phyloP scores from a whole-genome alignment of 129 eudicot genomes.

The Logfia minima region DNA sequence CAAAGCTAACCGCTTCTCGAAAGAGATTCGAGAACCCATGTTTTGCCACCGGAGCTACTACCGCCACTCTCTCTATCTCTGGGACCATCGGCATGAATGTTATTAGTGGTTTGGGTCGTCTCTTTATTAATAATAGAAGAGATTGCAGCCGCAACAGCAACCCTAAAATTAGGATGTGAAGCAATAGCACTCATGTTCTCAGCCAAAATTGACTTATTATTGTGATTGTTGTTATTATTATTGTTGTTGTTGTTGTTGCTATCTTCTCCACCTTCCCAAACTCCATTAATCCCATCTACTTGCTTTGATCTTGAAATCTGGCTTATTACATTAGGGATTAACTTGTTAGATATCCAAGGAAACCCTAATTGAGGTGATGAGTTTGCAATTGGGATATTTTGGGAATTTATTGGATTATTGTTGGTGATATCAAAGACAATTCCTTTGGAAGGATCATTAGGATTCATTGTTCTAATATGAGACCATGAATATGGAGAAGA shows the following conservation, averaged over 20 bases:
- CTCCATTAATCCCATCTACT: slow-evolving; percentile 19
- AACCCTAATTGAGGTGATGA: slow-evolving; percentile 44
- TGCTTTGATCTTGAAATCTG: slow-evolving; percentile 30
- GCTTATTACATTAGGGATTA: slow-evolving; percentile 24
- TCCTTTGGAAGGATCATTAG: slow-evolving; percentile 64
- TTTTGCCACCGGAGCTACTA: slow-evolving; percentile 41
- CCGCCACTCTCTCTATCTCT: slow-evolving; percentile 41
- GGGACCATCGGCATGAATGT: slow-evolving; percentile 20
- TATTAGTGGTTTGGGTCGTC: slow-evolving; percentile 40
- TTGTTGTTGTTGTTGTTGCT: background rate
- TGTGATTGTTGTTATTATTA: slow-evolving; percentile 10
- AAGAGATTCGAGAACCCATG: slow-evolving; percentile 52
- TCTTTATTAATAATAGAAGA: slow-evolving; percentile 77
- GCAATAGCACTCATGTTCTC: slow-evolving; percentile 82
- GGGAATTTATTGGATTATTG: slow-evolving; percentile 38
- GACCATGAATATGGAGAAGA: slow-evolving; percentile 42
- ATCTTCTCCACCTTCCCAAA: slow-evolving; percentile 16
- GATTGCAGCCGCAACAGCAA: slow-evolving; percentile 91
- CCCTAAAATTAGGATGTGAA: slow-evolving; percentile 87
- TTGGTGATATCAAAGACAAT: slow-evolving; percentile 67
- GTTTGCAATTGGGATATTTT: slow-evolving; percentile 35
- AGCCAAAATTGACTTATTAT: slow-evolving; percentile 39
- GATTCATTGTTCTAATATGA: slow-evolving; percentile 39
- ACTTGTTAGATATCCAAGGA: slow-evolving; percentile 54
- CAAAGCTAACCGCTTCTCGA: slow-evolving; percentile 36